Conservation (phyloP, 2,329 filamentous ascomycete species). For the Xylariaceae sp. region DNA sequence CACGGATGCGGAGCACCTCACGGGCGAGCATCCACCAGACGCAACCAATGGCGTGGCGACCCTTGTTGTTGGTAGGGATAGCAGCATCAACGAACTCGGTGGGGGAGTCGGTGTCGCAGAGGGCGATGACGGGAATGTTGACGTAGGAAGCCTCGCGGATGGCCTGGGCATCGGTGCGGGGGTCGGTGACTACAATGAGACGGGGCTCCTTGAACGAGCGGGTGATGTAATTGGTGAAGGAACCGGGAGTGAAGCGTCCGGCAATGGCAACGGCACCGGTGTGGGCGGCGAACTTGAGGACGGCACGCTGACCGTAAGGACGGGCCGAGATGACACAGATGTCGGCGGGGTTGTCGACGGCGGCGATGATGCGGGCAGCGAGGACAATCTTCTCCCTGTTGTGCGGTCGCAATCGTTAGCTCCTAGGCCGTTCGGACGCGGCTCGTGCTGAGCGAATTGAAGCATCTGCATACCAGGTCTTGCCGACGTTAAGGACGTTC, state of each 20-base stretch:
- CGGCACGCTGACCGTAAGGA: constrained; percentile 98
- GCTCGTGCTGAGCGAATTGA: background rate
- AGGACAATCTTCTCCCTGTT: constrained; percentile 98
- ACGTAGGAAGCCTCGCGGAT: constrained; percentile 99
- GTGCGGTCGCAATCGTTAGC: background rate
- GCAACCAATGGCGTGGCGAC: constrained; percentile 96
- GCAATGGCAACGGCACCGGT: constrained; percentile 97
- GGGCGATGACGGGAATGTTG: constrained; percentile 99
- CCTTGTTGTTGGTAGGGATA: constrained; percentile 99
- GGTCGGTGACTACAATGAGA: constrained; percentile 98
- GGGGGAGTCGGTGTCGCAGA: constrained; percentile 98
- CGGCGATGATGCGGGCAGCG: constrained; percentile 96
- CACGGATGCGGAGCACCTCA: constrained; percentile 98
- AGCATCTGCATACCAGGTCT: constrained; percentile 77
- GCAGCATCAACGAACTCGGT: constrained; percentile 99
- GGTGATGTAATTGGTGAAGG: constrained; percentile 99
- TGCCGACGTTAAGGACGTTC: constrained; percentile 99
- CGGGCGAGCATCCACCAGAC: constrained; percentile 99
- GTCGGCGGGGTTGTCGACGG: constrained; percentile 98
- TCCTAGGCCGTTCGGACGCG: no score
- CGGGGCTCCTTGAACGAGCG: constrained; percentile 99
- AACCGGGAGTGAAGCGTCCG: constrained; percentile 99
- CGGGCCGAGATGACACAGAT: constrained; percentile 99
- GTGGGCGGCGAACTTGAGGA: constrained; percentile 99
- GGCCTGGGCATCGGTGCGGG: constrained; percentile 98